Conservation (phyloP, 2,329 filamentous ascomycete genomes). For the Neonectria neomacrospora region DNA sequence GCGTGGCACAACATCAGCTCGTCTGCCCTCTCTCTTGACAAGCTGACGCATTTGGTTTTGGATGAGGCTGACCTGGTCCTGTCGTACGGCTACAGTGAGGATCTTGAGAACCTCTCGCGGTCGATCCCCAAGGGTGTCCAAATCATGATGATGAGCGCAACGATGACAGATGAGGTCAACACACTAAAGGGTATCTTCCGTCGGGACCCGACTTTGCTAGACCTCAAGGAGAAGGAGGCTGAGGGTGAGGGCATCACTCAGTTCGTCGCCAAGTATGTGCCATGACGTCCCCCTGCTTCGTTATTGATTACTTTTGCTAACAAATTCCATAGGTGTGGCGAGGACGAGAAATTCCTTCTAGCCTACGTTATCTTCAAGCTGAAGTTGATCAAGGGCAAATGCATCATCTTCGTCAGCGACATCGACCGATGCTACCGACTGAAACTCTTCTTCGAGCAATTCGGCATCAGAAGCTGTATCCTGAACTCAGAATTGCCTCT, state of each 20-base stretch:
- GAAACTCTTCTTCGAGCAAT: conserved; percentile 96
- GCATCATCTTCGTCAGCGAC: conserved; percentile 77
- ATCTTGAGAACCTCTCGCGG: conserved; percentile 82
- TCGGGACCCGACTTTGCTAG: conserved; percentile 79
- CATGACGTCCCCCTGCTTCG: not conserved
- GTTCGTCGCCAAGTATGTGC: conserved; percentile 79
- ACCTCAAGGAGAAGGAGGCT: conserved; percentile 84
- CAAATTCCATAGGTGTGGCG: conserved; percentile 71
- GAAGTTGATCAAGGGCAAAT: conserved; percentile 92
- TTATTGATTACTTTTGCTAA: conserved; percentile 27
- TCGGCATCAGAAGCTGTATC: conserved; percentile 92
- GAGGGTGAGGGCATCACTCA: conserved; percentile 83
- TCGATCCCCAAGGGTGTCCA: conserved; percentile 87
- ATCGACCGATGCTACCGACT: conserved; percentile 90
- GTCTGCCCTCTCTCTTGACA: conserved; percentile 72
- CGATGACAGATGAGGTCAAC: conserved; percentile 87
- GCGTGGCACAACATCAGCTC: conserved; percentile 79
- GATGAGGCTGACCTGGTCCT: conserved; percentile 95
- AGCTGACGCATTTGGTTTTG: conserved; percentile 82
- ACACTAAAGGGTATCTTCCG: conserved; percentile 88
- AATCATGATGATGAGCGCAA: conserved; percentile 93
- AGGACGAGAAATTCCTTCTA: conserved; percentile 96
- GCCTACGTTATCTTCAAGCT: conserved; percentile 96
- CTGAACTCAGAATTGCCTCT: conserved; percentile 95
- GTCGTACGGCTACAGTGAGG: conserved; percentile 93